Base-by-base conservation (phyloP, 106 monocot genomes). In the Platanthera zijinensis region DNA sequence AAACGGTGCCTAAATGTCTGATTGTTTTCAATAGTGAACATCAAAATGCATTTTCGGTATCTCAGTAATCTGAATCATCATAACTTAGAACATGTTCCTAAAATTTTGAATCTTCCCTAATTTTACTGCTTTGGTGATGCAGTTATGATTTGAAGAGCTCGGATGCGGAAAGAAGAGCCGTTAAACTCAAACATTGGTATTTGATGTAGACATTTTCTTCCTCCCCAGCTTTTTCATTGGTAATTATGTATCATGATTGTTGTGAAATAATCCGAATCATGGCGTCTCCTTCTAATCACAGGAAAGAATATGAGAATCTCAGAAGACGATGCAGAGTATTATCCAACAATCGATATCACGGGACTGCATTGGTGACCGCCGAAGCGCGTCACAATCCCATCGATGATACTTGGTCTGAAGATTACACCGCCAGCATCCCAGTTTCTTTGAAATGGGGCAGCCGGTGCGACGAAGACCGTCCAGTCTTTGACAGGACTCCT, bases 121-220 rank as follows among this genome's bases (percentile, higher is more conserved):
- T 62, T 45, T 68, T 68, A 68, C 10, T 68, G 32, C 0, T 84
- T 59, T 46, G 18, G 12, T 76, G 57, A n/a, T 86, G 80, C 90
- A 95, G 95, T 3, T 96, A 90, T 64, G 84, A 89, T 80, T 73
- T 96, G 50, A 85, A 75, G 52, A 96, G 92, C 76, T 82, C 95
- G 69, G 87, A 87, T 28, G 82, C 73, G 64, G 92, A 96, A 71
- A 89, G 95, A 81, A 78, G 69, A 56, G 74, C 49, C 3, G 76
- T 83, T 74, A 82, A 59, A 68, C 50, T 32, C 51, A 52, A 78
- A 63, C 88, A 84, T 62, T 88, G 92, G 95, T 92, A 86, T 51
- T 22, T 76, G 13, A 75, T 10, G 8, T 21, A 8, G 11, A 21
- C 19, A 62, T 18, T 72, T 57, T 48, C 30, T 15, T 22, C 13